Base-by-base conservation (phyloP, 2,329 filamentous ascomycete genomes). In the Ceratocystis albifundus region DNA sequence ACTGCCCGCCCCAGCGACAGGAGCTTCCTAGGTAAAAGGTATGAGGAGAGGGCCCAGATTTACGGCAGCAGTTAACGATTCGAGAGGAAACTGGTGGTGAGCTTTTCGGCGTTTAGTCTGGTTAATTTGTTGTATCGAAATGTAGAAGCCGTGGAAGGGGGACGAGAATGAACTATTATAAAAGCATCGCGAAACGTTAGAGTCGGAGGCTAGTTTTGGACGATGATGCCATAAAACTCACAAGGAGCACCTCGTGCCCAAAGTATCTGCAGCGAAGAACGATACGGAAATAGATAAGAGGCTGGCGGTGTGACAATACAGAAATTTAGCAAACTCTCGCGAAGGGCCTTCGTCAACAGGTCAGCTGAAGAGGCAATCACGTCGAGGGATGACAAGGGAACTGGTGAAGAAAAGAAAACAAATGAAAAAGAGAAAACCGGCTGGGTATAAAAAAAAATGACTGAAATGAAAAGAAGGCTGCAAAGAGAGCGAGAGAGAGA, bases 331-430 rank as follows among this genome's bases (percentile, higher is more conserved):
- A 53, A 15, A 28, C 8, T 10, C 48, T 53, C 8, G 22, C 48
- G 20, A 53, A 28, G 22, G 36, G 15, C 25, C 25, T 25, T 53
- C 48, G 28, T 28, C 8, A 53, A 10, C 8, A 53, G 15, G 48
- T 25, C 55, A 4, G 55, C 55, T 30, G n/a, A 22, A 59, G 55
- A 59, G 55, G 28, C 30, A 53, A 53, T 53, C 48, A 53, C 88
- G 82, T 1, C 92, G 80, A 1, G 92, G 92, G 80, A 70, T 25
- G 61, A 25, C 7, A 25, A 62, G 46, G 20, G 55, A 22, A 22
- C 45, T 12, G 57, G 28, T 28, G 28, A 15, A 12, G 65, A 28
- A 64, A 25, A 28, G 6, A 28, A 46, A 32, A 48, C 36, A 36
- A 55, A n/a, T 59, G 55, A 59, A 30, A 36, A 62, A 15, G 28